Base-by-base conservation (phyloP, 2,329 filamentous ascomycete genomes). In the Ampelomyces quisqualis region DNA sequence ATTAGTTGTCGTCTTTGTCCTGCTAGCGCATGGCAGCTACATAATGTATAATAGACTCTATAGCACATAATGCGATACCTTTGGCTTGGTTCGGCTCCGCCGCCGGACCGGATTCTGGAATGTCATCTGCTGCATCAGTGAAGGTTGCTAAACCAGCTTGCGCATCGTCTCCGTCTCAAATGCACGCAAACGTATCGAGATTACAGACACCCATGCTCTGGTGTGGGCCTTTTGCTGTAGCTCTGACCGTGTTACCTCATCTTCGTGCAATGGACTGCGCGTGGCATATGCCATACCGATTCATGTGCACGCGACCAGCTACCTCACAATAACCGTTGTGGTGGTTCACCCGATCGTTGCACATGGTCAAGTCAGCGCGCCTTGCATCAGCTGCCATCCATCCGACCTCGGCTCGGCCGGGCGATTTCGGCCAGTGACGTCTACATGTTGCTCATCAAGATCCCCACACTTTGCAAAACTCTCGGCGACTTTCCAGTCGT, bases 361-460 rank as follows among this genome's bases (percentile, higher is more conserved):
- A n/a, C n/a, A n/a, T n/a, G n/a, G 35, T 17, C 37, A 26, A 19
- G 5, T n/a, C 17, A 15, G 14, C 8, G 19, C 38, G 38, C 39
- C 33, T 41, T 35, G n/a, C 38, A 37, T 48, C 49, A 46, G 51
- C 32, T 43, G 26, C 37, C 33, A 28, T 34, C 44, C 44, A 35
- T 21, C 22, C 47, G 19, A 51, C 52, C 52, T 55, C 52, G 52
- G 52, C 19, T 40, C 36, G 17, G 30, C 38, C 51, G 52, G 49
- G 47, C 45, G 43, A 49, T 42, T 76, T 35, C 84, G 85, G 38
- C 90, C 87, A 47, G 38, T 48, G 49, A 43, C 6, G 90, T 93
- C 40, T 47, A 40, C 31, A 49, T 45, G 53, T 49, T 47, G 41
- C 45, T 53, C 45, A 54, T 45, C 35, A n/a, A 18, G 14, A 36